phyloP scores from a whole-genome alignment of 225 moss, liverwort and hornwort species.

The Bryoerythrophyllum caledonicum region DNA sequence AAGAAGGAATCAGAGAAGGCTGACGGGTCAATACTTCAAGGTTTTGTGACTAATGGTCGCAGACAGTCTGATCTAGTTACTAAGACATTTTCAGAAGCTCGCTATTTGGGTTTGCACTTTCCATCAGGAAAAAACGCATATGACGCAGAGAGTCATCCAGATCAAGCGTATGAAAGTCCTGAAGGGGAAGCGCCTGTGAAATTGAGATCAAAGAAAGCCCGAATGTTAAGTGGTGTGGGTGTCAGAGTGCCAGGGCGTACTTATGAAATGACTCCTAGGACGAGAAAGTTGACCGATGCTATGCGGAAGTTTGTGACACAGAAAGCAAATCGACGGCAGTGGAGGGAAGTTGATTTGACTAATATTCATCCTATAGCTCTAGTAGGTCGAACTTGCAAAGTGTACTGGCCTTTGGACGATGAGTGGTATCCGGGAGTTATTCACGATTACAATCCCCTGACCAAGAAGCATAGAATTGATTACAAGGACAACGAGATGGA shows the following conservation, averaged over 20 bases:
- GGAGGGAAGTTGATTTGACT: constrained; percentile 94
- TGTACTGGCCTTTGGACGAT: constrained; percentile 91
- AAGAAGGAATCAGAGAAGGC: constrained; percentile 37
- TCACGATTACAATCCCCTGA: constrained; percentile 77
- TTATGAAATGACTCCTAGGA: constrained; percentile 83
- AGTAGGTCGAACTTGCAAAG: constrained; percentile 95
- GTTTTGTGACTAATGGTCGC: constrained; percentile 16
- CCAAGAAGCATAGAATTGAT: constrained; percentile 86
- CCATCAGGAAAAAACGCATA: constrained; percentile 22
- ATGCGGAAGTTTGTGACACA: constrained; percentile 93
- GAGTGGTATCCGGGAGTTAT: constrained; percentile 99
- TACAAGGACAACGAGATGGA: constrained; percentile 96
- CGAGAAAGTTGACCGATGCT: constrained; percentile 91
- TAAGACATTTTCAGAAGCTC: constrained; percentile 30
- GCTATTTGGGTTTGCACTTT: constrained; percentile 26
- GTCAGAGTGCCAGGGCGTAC: constrained; percentile 35
- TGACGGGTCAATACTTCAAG: constrained; percentile 20
- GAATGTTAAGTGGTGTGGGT: constrained; percentile 37
- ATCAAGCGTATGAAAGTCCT: constrained; percentile 29
- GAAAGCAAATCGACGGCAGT: constrained; percentile 77
- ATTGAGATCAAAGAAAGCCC: constrained; percentile 44
- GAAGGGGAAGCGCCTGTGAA: constrained; percentile 39
- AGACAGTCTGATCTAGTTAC: constrained; percentile 13
- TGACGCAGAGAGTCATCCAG: constrained; percentile 16
- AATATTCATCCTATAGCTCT: constrained; percentile 82